Conservation (phyloP, 2,329 filamentous ascomycete genomes). For the Arachnomyces sp. region DNA sequence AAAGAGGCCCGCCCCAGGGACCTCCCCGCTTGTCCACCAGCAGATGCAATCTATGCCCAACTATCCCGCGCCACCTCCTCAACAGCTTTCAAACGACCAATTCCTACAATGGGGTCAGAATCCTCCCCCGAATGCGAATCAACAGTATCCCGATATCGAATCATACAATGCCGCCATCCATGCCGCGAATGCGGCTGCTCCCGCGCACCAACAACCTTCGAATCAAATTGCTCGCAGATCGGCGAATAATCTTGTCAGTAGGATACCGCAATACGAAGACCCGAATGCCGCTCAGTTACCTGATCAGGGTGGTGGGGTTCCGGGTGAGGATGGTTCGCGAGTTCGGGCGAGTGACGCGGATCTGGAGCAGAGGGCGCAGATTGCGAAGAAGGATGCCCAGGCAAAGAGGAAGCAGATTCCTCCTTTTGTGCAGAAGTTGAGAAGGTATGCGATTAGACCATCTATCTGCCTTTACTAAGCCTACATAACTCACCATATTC, state of each 20-base stretch:
- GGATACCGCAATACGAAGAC: constrained; percentile 31
- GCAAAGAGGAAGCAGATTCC: constrained; percentile 91
- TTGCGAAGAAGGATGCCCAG: constrained; percentile 80
- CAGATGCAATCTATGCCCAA: constrained; percentile 44
- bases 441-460: constrained; percentile 59
- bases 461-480: not conserved
- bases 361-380: constrained; percentile 67
- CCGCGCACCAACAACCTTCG: constrained; percentile 39
- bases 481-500: constrained; percentile 3
- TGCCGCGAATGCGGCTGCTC: constrained; percentile 41
- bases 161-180: constrained; percentile 22
- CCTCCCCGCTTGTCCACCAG: constrained; percentile 54
- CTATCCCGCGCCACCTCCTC: constrained; percentile 33
- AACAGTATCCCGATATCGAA: constrained; percentile 35
- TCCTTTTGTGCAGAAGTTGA: constrained; percentile 94
- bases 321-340: constrained; percentile 30
- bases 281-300: constrained; percentile 21
- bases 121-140: constrained; percentile 18
- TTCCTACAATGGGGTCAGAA: constrained; percentile 47
- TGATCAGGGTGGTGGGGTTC: constrained; percentile 19
- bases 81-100: constrained; percentile 42
- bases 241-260: constrained; percentile 31
- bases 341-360: constrained; percentile 61
- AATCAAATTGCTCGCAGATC: constrained; percentile 36
- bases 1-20: constrained; percentile 67